phyloP scores from a whole-genome alignment of 352 stramenopile species.

The Pythium catenulatum region DNA sequence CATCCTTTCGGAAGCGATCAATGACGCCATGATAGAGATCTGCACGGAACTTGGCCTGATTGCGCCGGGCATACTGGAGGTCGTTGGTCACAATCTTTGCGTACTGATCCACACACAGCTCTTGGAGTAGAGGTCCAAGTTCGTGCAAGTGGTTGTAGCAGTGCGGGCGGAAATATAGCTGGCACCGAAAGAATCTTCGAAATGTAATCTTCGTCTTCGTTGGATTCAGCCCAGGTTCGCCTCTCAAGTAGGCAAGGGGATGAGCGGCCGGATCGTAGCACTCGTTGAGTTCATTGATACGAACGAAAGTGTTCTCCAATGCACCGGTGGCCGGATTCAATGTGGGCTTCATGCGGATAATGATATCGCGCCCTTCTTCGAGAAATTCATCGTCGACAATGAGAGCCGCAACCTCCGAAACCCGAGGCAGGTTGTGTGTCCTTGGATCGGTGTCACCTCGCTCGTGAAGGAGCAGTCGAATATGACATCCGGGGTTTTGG shows the following conservation, averaged over 20 bases:
- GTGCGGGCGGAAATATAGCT: neutral
- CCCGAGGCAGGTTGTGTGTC: neutral
- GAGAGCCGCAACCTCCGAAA: neutral
- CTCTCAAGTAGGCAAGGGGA: neutral
- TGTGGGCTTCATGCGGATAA: neutral
- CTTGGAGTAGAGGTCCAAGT: neutral
- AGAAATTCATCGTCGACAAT: neutral
- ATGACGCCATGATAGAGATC: conserved; percentile 6
- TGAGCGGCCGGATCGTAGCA: neutral
- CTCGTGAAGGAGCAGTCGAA: neutral
- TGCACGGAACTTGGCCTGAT: neutral
- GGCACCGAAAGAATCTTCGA: neutral
- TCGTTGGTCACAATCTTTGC: conserved; percentile 11
- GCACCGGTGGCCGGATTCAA: neutral
- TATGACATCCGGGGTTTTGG: neutral
- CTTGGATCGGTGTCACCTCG: neutral
- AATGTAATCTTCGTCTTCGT: neutral
- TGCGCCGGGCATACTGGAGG: neutral
- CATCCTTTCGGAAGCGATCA: neutral
- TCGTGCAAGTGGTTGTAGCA: neutral
- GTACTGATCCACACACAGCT: conserved; percentile 16
- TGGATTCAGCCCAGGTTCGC: neutral
- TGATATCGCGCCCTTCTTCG: neutral
- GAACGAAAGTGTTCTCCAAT: neutral
- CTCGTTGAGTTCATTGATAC: neutral